phyloP scores from a whole-genome alignment of 2,329 filamentous ascomycete species.

The Coleophoma crateriformis region DNA sequence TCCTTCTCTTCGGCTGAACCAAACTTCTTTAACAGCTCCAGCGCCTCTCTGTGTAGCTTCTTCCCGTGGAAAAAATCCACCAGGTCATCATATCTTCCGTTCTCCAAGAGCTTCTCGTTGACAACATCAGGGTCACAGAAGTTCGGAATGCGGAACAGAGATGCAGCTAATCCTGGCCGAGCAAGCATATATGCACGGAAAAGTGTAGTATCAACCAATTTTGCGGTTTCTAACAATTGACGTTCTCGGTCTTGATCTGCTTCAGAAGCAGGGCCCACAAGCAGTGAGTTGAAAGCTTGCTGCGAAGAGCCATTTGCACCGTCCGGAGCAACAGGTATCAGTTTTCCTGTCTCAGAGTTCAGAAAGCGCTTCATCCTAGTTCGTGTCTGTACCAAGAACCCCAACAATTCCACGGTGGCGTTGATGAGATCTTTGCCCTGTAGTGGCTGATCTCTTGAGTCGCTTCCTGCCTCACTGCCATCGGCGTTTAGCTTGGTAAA shows the following conservation, averaged over 20 bases:
- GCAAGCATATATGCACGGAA: slow-evolving; percentile 96
- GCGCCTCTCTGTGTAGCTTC: slow-evolving; percentile 79
- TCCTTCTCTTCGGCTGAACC: slow-evolving; percentile 54
- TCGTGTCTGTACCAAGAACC: slow-evolving; percentile 83
- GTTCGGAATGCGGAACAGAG: slow-evolving; percentile 91
- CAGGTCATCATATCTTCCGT: slow-evolving; percentile 82
- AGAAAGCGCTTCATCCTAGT: slow-evolving; percentile 56
- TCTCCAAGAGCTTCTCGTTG: slow-evolving; percentile 85
- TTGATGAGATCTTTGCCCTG: slow-evolving; percentile 79
- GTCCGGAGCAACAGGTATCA: slow-evolving; percentile 42
- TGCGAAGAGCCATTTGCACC: slow-evolving; percentile 36
- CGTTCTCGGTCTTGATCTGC: slow-evolving; percentile 56
- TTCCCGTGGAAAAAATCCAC: slow-evolving; percentile 99
- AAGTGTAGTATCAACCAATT: slow-evolving; percentile 85
- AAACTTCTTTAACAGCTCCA: slow-evolving; percentile 78
- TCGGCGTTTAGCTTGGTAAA: slow-evolving; percentile 44
- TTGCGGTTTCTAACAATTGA: slow-evolving; percentile 70
- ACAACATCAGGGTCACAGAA: slow-evolving; percentile 96
- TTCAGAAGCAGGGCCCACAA: slow-evolving; percentile 35
- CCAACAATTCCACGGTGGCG: slow-evolving; percentile 77
- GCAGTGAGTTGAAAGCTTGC: slow-evolving; percentile 48
- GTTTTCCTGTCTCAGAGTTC: slow-evolving; percentile 55
- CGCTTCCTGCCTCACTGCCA: slow-evolving; percentile 48
- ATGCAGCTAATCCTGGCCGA: slow-evolving; percentile 75
- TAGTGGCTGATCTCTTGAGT: slow-evolving; percentile 47